Conservation (phyloP, 768 basidiomycete species). For the Auricularia auricula-judae region DNA sequence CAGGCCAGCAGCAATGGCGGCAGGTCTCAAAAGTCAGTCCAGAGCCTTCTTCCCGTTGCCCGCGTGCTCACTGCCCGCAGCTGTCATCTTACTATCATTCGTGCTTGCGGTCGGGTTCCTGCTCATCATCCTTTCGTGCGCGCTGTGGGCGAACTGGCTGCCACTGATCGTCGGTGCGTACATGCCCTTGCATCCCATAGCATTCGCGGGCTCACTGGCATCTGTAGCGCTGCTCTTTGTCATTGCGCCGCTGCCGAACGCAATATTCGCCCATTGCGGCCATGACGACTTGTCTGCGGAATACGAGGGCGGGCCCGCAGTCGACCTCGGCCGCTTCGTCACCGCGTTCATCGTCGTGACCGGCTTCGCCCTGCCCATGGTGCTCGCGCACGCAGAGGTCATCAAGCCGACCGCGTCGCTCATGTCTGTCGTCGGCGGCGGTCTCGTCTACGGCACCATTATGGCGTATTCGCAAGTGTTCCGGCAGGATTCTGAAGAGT, state of each 20-base stretch:
- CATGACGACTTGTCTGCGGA: constrained; percentile 78
- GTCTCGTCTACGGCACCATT: constrained; percentile 87
- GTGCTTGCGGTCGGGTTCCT: constrained; percentile 97
- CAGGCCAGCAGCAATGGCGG: constrained; percentile 38
- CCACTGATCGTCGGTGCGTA: constrained; percentile 68
- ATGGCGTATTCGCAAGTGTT: constrained; percentile 78
- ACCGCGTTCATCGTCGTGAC: constrained; percentile 85
- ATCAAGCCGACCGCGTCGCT: constrained; percentile 75
- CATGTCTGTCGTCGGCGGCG: constrained; percentile 94
- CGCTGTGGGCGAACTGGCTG: constrained; percentile 93
- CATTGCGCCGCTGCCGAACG: constrained; percentile 90
- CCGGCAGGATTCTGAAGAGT: constrained; percentile 73
- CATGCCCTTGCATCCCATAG: not conserved
- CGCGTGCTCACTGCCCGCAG: constrained; percentile 28
- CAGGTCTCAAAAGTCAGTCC: constrained; percentile 53
- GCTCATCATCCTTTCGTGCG: constrained; percentile 94
- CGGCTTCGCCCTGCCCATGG: constrained; percentile 85
- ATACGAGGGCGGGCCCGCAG: constrained; percentile 55
- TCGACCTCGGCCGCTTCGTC: constrained; percentile 91
- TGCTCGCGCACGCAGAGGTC: constrained; percentile 84
- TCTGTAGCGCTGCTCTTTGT: constrained; percentile 81
- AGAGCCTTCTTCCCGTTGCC: not conserved
- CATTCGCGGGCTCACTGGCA: constrained; percentile 2
- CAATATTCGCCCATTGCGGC: constrained; percentile 86
- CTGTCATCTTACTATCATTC: constrained; percentile 93